These are phyloP conservation scores for Emericellopsis atlantica DNA, from an alignment of 2,329 filamentous ascomycete genomes.

Conservation along the genomic window DNA sequence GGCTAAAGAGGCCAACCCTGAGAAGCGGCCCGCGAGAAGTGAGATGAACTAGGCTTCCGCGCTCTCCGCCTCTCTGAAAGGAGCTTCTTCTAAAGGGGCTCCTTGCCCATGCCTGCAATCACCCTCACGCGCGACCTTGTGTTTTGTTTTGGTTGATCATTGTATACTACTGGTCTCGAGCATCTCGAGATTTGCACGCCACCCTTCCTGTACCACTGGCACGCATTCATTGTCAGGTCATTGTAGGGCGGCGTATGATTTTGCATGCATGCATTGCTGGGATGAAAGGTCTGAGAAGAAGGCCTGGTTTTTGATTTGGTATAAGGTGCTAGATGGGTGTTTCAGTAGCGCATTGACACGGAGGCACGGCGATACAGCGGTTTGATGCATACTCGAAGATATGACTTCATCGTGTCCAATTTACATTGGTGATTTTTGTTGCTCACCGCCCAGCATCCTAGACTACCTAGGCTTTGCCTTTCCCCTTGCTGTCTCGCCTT, in stretches of 20 bases:
- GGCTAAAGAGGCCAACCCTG: slow-evolving; percentile 33
- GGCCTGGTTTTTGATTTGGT: too few species aligned
- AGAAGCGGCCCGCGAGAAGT: slow-evolving; percentile 16
- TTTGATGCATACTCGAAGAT: too few species aligned
- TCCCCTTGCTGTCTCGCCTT: slow-evolving; percentile 40
- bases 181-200: neutral
- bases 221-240: too few species aligned
- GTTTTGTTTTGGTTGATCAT: neutral
- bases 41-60: too few species aligned
- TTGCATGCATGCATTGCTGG: too few species aligned
- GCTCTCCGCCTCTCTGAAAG: too few species aligned
- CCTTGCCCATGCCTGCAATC: neutral
- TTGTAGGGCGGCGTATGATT: too few species aligned
- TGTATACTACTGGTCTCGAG: slow-evolving; percentile 3
- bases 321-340: too few species aligned
- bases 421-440: neutral
- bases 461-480: slow-evolving; percentile 2
- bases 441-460: neutral
- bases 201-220: neutral
- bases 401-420: too few species aligned
- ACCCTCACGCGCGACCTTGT: neutral
- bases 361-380: too few species aligned
- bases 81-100: neutral
- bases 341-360: too few species aligned
- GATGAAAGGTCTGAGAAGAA: too few species aligned